A percentile compares a stretch with the other conserved stretches of the same genome.
Conservation (phyloP, 768 basidiomycete genomes). For the Pulveroboletus sp. region DNA sequence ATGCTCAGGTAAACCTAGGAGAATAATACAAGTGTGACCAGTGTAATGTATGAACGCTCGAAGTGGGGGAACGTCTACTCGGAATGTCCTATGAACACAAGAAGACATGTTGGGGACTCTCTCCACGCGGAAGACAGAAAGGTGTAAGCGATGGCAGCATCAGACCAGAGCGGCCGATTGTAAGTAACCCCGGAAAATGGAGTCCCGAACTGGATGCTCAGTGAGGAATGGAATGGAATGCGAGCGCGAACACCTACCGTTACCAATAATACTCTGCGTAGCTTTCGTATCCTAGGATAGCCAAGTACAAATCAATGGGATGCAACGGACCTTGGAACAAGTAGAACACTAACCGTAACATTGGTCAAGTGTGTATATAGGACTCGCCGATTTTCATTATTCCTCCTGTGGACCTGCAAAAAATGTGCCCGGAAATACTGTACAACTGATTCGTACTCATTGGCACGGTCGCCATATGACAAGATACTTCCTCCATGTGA, state of each 20-base stretch:
- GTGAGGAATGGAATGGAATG: neutral
- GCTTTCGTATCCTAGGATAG: constrained; percentile 67
- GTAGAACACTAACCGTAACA: constrained; percentile 53
- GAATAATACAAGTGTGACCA: neutral
- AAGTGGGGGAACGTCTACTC: neutral
- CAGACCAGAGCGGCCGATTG: constrained; percentile 67
- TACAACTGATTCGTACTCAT: constrained; percentile 76
- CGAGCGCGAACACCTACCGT: constrained; percentile 44
- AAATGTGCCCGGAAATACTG: constrained; percentile 89
- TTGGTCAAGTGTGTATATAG: constrained; percentile 79
- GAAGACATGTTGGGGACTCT: neutral
- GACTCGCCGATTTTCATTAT: constrained; percentile 76
- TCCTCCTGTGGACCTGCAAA: constrained; percentile 70
- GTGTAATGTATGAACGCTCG: constrained; percentile 7
- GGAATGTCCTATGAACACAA: constrained; percentile 5
- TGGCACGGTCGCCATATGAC: constrained; percentile 75
- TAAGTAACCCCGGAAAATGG: constrained; percentile 70
- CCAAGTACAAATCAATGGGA: constrained; percentile 4
- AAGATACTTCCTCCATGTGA: constrained; percentile 51
- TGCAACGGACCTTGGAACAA: neutral
- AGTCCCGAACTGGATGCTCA: constrained; percentile 53
- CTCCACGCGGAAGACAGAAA: neutral
- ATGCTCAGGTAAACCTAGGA: neutral
- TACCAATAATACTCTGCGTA: constrained; percentile 78
- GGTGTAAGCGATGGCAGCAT: constrained; percentile 10